Evolutionary conservation across 2,329 filamentous ascomycete genomes (phyloP).

Genomic region (Knufia petricola): DNA sequence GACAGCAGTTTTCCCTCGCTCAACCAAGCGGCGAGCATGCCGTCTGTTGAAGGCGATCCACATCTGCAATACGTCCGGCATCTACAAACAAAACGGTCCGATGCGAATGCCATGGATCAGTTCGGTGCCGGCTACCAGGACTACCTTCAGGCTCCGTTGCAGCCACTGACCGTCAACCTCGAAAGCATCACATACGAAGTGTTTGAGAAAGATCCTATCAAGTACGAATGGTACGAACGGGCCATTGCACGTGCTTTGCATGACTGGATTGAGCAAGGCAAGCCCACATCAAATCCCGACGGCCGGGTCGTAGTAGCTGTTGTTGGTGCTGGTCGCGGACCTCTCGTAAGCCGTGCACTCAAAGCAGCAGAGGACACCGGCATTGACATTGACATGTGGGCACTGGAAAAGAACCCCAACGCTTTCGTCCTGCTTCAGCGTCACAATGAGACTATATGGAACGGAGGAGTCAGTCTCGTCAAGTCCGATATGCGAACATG

Average conservation of each 20-base stretch:
- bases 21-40: constrained; percentile 50
- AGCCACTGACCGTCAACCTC: constrained; percentile 89
- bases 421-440: constrained; percentile 86
- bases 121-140: constrained; percentile 74
- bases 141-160: constrained; percentile 87
- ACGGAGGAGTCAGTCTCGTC: constrained; percentile 68
- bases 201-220: constrained; percentile 95
- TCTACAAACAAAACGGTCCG: constrained; percentile 70
- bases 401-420: constrained; percentile 93
- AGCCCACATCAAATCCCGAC: constrained; percentile 62
- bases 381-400: constrained; percentile 76
- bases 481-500: constrained; percentile 97
- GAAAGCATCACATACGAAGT: constrained; percentile 98
- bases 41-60: constrained; percentile 46
- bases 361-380: constrained; percentile 67
- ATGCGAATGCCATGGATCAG: constrained; percentile 51
- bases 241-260: constrained; percentile 71
- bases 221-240: constrained; percentile 89
- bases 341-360: constrained; percentile 78
- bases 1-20: constrained; percentile 55
- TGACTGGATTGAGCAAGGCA: constrained; percentile 65
- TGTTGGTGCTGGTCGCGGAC: constrained; percentile 84
- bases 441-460: constrained; percentile 78
- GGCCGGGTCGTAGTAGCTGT: constrained; percentile 78
- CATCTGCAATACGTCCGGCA: constrained; percentile 76